These are phyloP conservation scores for Scleromitrula shiraiana DNA, from an alignment of 2,329 filamentous ascomycete species.

Conservation along the genomic window DNA sequence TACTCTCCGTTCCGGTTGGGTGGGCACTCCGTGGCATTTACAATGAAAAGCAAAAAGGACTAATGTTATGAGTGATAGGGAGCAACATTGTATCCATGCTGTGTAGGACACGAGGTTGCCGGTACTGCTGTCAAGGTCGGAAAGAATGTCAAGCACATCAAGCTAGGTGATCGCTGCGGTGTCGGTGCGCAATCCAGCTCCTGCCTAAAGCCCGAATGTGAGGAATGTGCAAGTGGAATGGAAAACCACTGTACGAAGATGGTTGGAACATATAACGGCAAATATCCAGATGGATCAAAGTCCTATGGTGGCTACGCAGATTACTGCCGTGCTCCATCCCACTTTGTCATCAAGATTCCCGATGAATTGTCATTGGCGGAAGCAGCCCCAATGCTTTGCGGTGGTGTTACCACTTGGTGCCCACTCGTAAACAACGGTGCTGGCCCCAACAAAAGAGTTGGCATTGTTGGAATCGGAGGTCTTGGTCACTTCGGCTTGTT, in stretches of 20 bases:
- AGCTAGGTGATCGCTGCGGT: slow-evolving; percentile 46
- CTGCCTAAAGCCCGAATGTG: slow-evolving; percentile 9
- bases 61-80: not conserved
- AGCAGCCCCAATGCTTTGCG: slow-evolving; percentile 9
- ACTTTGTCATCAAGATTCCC: slow-evolving; percentile 9
- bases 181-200: slow-evolving; percentile 42
- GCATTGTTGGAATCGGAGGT: slow-evolving; percentile 63
- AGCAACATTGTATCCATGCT: slow-evolving; percentile 26
- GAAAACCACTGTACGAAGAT: slow-evolving; percentile 1
- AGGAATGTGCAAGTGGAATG: slow-evolving; percentile 6
- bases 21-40: slow-evolving; percentile 16
- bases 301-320: slow-evolving; percentile 8
- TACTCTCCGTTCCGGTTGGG: slow-evolving; percentile 29
- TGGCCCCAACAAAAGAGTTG: slow-evolving; percentile 45
- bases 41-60: not conserved
- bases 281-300: slow-evolving; percentile 7
- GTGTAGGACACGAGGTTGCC: slow-evolving; percentile 45
- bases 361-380: slow-evolving; percentile 6
- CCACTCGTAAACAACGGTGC: slow-evolving; percentile 8
- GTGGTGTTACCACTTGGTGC: slow-evolving; percentile 3
- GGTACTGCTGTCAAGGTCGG: slow-evolving; percentile 41
- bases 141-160: slow-evolving; percentile 34
- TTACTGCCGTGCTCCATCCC: slow-evolving; percentile 6
- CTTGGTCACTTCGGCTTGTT: slow-evolving; percentile 64
- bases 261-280: slow-evolving; percentile 5